Conservation (phyloP, 129 eudicot genomes). For the Dittrichia graveolens region DNA sequence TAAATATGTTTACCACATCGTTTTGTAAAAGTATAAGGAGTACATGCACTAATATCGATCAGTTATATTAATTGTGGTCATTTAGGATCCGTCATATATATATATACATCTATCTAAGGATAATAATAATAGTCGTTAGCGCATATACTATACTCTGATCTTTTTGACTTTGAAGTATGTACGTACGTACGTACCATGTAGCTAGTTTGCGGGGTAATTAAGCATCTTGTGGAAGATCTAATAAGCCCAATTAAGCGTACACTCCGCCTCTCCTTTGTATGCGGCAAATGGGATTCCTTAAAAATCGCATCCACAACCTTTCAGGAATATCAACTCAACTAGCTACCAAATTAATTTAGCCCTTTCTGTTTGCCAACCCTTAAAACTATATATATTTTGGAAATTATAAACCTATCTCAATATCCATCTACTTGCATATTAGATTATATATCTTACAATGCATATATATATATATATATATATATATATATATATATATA, state of each 20-base stretch:
- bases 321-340: slow-evolving; percentile 26
- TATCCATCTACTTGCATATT: slow-evolving; percentile 2
- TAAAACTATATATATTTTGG: not conserved
- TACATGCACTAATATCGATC: too few relatives aligned
- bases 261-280: not conserved
- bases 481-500: too few relatives aligned
- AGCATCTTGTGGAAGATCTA: slow-evolving; percentile 45
- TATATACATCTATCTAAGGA: too few relatives aligned
- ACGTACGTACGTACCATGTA: too few relatives aligned
- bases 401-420: not conserved
- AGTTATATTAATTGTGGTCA: too few relatives aligned
- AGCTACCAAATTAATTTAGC: slow-evolving; percentile 20
- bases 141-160: too few relatives aligned
- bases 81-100: too few relatives aligned
- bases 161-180: too few relatives aligned
- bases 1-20: too few relatives aligned
- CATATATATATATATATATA: slow-evolving; percentile 26
- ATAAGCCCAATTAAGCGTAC: slow-evolving; percentile 43
- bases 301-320: slow-evolving; percentile 19
- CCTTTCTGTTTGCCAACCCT: slow-evolving; percentile 27
- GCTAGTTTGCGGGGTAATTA: too few relatives aligned
- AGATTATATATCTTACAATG: not conserved
- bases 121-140: too few relatives aligned
- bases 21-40: too few relatives aligned
- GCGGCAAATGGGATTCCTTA: slow-evolving; percentile 32